phyloP scores from a whole-genome alignment of 2,329 filamentous ascomycete genomes.

The Colletotrichum costaricense region DNA sequence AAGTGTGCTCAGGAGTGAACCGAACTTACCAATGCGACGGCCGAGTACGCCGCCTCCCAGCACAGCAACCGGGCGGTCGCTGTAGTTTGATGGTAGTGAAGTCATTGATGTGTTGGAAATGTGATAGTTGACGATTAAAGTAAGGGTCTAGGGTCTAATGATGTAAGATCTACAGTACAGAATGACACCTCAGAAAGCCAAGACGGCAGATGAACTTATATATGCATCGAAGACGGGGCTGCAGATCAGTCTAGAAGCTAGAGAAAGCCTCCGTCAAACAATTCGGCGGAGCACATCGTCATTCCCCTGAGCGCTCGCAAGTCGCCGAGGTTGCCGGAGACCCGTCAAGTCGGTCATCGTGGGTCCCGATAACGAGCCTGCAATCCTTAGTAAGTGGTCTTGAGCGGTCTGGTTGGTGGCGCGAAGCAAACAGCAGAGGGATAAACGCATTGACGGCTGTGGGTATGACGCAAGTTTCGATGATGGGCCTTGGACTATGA shows the following conservation, averaged over 20 bases:
- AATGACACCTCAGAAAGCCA: neutral
- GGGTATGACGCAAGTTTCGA: constrained; percentile 13
- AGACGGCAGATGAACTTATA: neutral
- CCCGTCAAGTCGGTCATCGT: constrained; percentile 6
- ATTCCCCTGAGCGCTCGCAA: neutral
- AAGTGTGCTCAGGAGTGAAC: too few relatives aligned
- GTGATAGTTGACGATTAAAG: neutral
- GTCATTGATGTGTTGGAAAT: constrained; percentile 26
- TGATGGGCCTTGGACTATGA: neutral
- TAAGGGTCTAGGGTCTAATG: neutral
- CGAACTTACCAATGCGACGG: constrained; percentile 46
- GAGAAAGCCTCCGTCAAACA: neutral
- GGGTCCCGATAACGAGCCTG: neutral
- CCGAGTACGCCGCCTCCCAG: constrained; percentile 57
- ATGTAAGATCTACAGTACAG: neutral
- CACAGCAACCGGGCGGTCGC: constrained; percentile 47
- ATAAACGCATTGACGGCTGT: neutral
- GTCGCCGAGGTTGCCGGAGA: constrained; percentile 3
- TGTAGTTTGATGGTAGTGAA: constrained; percentile 38
- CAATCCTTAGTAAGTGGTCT: neutral
- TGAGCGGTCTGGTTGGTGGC: constrained; percentile 12
- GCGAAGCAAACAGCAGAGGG: neutral
- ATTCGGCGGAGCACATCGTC: constrained; percentile 11
- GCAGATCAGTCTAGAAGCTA: neutral
- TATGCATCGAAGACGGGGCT: neutral